Evolutionary conservation across 2,329 filamentous ascomycete species (phyloP).

Genomic region (Emericellopsis atlantica): DNA sequence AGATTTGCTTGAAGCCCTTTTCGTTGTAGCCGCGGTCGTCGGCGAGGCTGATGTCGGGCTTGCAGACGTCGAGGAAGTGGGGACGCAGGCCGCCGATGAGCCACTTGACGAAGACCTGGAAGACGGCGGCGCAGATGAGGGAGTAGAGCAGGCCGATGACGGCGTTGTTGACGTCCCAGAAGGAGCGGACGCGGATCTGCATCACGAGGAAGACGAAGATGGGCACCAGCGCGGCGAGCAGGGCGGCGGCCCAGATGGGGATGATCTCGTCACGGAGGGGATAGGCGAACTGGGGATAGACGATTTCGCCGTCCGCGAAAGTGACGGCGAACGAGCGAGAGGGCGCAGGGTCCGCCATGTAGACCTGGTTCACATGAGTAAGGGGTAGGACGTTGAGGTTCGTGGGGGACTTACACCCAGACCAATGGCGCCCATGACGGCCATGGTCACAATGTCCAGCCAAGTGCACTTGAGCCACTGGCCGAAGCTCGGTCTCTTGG

Average conservation of each 20-base stretch:
- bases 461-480: conserved; percentile 58
- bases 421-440: conserved; percentile 49
- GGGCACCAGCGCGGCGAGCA: conserved; percentile 52
- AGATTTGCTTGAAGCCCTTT: conserved; percentile 43
- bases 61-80: conserved; percentile 59
- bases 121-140: conserved; percentile 58
- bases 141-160: conserved; percentile 57
- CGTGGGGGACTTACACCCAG: conserved; percentile 40
- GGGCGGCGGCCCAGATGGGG: conserved; percentile 57
- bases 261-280: conserved; percentile 58
- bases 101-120: conserved; percentile 67
- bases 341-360: conserved; percentile 51
- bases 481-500: conserved; percentile 45
- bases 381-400: neutral
- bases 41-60: conserved; percentile 28
- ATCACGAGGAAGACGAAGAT: conserved; percentile 51
- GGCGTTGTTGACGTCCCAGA: conserved; percentile 62
- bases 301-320: conserved; percentile 54
- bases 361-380: conserved; percentile 28
- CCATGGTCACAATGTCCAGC: conserved; percentile 58
- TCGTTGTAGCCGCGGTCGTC: conserved; percentile 25
- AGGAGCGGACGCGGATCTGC: conserved; percentile 55
- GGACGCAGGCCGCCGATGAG: conserved; percentile 63
- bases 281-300: conserved; percentile 60
- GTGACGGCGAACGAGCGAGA: conserved; percentile 57